phyloP scores from a whole-genome alignment of 345 rosid species.

The Hevea brasiliensis region DNA sequence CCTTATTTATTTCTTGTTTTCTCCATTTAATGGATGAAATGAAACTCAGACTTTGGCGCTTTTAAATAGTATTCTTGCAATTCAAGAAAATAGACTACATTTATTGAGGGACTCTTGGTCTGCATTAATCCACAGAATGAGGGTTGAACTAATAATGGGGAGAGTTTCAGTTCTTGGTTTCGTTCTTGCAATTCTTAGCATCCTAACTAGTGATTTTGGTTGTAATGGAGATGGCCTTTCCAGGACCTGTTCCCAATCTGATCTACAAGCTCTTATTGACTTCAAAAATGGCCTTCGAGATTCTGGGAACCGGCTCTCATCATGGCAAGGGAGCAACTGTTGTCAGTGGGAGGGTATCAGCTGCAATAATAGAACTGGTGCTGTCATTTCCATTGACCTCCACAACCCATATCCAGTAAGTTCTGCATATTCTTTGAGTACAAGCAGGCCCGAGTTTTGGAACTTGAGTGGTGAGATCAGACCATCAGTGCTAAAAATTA shows the following conservation, averaged over 20 bases:
- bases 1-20: background rate
- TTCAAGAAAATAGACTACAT: background rate
- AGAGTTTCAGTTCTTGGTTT: constrained; percentile 6
- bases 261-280: constrained; percentile 30
- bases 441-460: constrained; percentile 26
- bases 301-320: constrained; percentile 27
- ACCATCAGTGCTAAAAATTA: constrained; percentile 37
- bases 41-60: background rate
- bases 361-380: constrained; percentile 33
- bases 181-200: constrained; percentile 17
- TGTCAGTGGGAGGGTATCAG: constrained; percentile 46
- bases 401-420: constrained; percentile 23
- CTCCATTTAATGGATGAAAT: too few species aligned
- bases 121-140: background rate
- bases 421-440: constrained; percentile 4
- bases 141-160: constrained; percentile 17
- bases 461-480: constrained; percentile 43
- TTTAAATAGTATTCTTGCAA: background rate
- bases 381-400: constrained; percentile 34
- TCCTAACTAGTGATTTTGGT: constrained; percentile 16
- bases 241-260: constrained; percentile 27
- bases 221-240: constrained; percentile 19
- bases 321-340: constrained; percentile 41
- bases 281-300: constrained; percentile 39
- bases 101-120: background rate